Base-by-base conservation (phyloP, 768 basidiomycete species). In the Leccinum disarticulatum region DNA sequence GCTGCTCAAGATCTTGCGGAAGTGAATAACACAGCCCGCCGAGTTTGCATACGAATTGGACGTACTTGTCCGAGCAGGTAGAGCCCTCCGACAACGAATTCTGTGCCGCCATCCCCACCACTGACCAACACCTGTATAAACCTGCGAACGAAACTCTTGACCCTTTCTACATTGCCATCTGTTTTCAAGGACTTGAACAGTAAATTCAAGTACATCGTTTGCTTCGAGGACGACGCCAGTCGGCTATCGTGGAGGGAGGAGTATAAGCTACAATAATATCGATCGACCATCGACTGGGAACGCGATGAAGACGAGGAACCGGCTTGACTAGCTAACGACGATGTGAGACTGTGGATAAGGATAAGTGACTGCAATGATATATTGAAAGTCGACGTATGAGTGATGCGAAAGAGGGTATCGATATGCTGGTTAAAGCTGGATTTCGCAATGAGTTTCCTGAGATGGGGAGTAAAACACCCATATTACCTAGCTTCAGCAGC, bases 201-300 rank as follows among this genome's bases (percentile, higher is more conserved):
- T 17, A 99, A 75, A 70, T 98, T 98, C 57, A 99, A 83, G 73
- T 96, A 98, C 87, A 98, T 91, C 6, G 95, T 94, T 71, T 98
- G 95, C 69, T 98, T 98, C 2, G 88, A 90, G 13, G 93, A 93
- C 2, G 81, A 79, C 3, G 87, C 81, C 2, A 99, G 81, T 14
- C 96, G 87, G 1, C 79, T 76, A 66, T 99, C 96, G 52, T 89
- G 84, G 5, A 99, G 77, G 3, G 93, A 94, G n/a, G 87, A 84
- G 65, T 98, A 99, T 0, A 99, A 77, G 0, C 93, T 86, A 43
- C 93, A 87, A 75, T 88, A 91, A 69, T 87, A 92, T 17, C 90
- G 78, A 63, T 88, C 82, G 4, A 80, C 74, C 10, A 90, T 79
- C 2, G 83, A 77, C 61, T 80, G 81, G 9, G 81, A 73, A 11